Evolutionary conservation across 2,329 filamentous ascomycete genomes (phyloP).

Genomic region (Verticillium isaacii): DNA sequence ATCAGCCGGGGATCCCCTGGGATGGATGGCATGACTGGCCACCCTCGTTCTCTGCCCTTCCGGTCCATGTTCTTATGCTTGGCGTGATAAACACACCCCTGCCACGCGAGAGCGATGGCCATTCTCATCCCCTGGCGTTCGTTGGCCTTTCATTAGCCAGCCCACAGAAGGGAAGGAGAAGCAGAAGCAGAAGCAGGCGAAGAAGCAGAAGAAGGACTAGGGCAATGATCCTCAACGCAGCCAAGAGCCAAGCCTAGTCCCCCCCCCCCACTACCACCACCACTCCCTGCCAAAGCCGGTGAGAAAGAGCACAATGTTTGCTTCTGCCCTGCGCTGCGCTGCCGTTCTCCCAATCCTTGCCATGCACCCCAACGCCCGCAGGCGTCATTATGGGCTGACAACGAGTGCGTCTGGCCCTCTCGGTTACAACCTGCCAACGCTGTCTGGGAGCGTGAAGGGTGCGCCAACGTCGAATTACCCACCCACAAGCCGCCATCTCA

Average conservation of each 20-base stretch:
- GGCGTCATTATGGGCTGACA: neutral
- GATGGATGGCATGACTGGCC: constrained; percentile 1
- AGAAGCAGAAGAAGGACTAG: neutral
- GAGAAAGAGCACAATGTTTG: neutral
- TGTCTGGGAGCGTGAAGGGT: neutral
- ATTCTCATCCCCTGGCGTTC: neutral
- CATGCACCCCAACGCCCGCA: neutral
- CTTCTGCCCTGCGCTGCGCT: neutral
- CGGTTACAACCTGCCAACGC: neutral
- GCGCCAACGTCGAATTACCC: neutral
- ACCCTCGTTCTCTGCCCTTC: neutral
- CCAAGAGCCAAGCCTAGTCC: neutral
- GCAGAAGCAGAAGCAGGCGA: neutral
- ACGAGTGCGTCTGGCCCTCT: neutral
- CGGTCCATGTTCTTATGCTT: neutral
- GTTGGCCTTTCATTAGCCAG: neutral
- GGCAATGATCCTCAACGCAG: neutral
- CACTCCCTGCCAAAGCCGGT: too few species aligned
- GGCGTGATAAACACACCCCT: constrained; percentile 1
- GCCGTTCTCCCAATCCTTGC: neutral
- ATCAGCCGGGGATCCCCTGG: constrained; percentile 11
- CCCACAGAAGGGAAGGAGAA: neutral
- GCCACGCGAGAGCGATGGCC: constrained; percentile 9
- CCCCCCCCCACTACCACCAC: neutral
- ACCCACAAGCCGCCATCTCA: neutral